Percentiles rank a stretch among this genome's conserved stretches.
These are phyloP conservation scores for Volvox reticuliferus DNA, from an alignment of 139 green algal genomes.

Conservation along the genomic window DNA sequence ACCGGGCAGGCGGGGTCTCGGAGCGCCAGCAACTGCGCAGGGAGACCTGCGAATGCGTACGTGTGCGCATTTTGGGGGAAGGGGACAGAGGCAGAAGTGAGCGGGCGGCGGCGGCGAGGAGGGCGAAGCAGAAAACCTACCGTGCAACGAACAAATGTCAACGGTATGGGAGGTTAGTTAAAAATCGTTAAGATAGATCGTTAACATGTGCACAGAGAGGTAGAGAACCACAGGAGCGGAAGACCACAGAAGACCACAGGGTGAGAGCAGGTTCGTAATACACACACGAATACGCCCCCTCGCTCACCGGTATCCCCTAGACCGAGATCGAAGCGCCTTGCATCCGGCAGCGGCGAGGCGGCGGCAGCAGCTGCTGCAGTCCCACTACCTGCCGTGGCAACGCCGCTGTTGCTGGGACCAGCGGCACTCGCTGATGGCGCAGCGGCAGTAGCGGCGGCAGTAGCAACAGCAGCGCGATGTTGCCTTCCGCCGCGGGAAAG, in stretches of 20 bases:
- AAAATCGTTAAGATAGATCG: too few relatives aligned
- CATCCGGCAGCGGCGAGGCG: not conserved
- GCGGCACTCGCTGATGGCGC: not conserved
- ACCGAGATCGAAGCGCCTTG: not conserved
- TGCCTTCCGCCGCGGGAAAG: not conserved
- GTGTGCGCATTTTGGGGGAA: too few relatives aligned
- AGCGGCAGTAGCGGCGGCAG: not conserved
- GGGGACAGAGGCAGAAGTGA: not conserved
- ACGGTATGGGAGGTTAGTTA: too few relatives aligned
- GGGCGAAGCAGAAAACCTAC: too few relatives aligned
- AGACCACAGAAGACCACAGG: too few relatives aligned
- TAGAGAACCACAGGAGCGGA: too few relatives aligned
- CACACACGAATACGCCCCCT: too few relatives aligned
- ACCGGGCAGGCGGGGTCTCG: constrained; percentile 55
- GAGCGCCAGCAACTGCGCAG: constrained; percentile 55
- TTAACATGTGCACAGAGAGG: too few relatives aligned
- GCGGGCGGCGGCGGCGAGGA: too few relatives aligned
- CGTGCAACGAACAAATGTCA: too few relatives aligned
- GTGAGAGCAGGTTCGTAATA: too few relatives aligned
- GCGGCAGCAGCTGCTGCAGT: not conserved
- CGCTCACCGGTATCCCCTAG: constrained; percentile 17
- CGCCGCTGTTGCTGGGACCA: not conserved
- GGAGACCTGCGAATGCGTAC: constrained; percentile 56
- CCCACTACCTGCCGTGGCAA: not conserved
- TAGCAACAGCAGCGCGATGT: not conserved